phyloP scores from a whole-genome alignment of 257 asterid species.

The Paulownia fortunei region DNA sequence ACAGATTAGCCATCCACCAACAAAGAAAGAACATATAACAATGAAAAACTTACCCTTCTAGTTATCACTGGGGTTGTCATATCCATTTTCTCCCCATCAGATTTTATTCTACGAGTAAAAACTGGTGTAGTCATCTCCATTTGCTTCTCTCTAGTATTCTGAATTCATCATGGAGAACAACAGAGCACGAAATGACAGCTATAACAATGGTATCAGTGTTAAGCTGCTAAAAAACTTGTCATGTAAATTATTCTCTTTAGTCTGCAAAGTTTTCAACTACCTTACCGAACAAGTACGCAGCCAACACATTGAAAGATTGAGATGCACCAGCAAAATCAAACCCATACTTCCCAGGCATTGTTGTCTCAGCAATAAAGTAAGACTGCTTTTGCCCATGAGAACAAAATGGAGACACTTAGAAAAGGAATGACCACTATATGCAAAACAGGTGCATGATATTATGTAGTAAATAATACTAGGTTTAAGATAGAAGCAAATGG shows the following conservation, averaged over 20 bases:
- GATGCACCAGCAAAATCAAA: constrained; percentile 82
- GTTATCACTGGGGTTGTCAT: constrained; percentile 94
- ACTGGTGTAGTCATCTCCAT: constrained; percentile 97
- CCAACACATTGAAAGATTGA: constrained; percentile 76
- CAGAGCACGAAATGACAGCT: constrained; percentile 20
- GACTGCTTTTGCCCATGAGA: constrained; percentile 51
- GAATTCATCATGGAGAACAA: constrained; percentile 25
- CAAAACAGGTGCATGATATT: neutral
- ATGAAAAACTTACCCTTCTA: constrained; percentile 50
- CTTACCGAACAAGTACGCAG: constrained; percentile 96
- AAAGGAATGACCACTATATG: constrained; percentile 1
- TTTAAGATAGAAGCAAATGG: neutral
- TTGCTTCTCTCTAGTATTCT: constrained; percentile 70
- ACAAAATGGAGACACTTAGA: constrained; percentile 21
- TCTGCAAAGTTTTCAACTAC: constrained; percentile 52
- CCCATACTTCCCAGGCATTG: constrained; percentile 86
- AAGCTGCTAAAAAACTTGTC: neutral
- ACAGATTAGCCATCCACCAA: neutral
- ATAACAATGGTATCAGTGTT: neutral
- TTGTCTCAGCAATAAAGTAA: constrained; percentile 79
- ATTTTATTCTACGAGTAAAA: constrained; percentile 57
- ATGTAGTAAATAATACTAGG: neutral
- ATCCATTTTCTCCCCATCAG: constrained; percentile 80
- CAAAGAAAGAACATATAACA: neutral
- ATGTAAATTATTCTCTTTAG: neutral